Evolutionary conservation across 768 basidiomycete genomes (phyloP).

Genomic region (Neoboletus brunneissimus): DNA sequence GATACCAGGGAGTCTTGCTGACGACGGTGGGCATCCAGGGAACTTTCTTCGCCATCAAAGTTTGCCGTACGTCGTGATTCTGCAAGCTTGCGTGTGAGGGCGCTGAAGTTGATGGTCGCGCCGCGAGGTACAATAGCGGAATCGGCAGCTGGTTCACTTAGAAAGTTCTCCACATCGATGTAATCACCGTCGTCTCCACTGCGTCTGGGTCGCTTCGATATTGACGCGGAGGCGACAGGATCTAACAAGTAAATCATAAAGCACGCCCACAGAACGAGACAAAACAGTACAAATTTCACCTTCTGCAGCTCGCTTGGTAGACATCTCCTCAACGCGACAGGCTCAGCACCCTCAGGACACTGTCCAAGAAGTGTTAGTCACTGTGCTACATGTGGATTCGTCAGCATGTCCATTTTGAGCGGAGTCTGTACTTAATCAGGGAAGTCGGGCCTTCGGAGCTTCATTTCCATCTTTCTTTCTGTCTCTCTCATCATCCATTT

Average conservation of each 20-base stretch:
- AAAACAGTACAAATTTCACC: slow-evolving; percentile 26
- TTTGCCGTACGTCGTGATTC: slow-evolving; percentile 49
- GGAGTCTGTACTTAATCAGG: slow-evolving; percentile 30
- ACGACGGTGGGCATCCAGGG: slow-evolving; percentile 62
- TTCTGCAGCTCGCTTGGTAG: slow-evolving; percentile 40
- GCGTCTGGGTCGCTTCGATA: slow-evolving; percentile 42
- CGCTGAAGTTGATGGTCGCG: slow-evolving; percentile 86
- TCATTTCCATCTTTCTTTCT: slow-evolving; percentile 28
- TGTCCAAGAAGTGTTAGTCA: slow-evolving; percentile 9
- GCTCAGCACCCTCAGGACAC: background rate
- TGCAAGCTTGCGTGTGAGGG: slow-evolving; percentile 75
- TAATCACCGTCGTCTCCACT: slow-evolving; percentile 55
- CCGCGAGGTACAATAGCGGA: slow-evolving; percentile 56
- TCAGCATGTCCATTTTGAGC: slow-evolving; percentile 34
- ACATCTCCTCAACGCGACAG: slow-evolving; percentile 24
- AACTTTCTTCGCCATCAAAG: slow-evolving; percentile 43
- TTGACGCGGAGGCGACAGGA: slow-evolving; percentile 23
- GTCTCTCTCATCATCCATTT: slow-evolving; percentile 22
- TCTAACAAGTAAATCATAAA: slow-evolving; percentile 12
- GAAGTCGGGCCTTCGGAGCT: slow-evolving; percentile 31
- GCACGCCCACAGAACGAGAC: background rate
- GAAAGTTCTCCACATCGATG: slow-evolving; percentile 54
- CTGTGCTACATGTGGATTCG: slow-evolving; percentile 15
- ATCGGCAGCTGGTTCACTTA: slow-evolving; percentile 31
- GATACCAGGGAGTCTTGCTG: slow-evolving; percentile 77